Percentiles rank a stretch among this genome's conserved stretches.
These are phyloP conservation scores for Endotrypanum monterogeii DNA, from an alignment of 208 protist species.

Conservation along the genomic window DNA sequence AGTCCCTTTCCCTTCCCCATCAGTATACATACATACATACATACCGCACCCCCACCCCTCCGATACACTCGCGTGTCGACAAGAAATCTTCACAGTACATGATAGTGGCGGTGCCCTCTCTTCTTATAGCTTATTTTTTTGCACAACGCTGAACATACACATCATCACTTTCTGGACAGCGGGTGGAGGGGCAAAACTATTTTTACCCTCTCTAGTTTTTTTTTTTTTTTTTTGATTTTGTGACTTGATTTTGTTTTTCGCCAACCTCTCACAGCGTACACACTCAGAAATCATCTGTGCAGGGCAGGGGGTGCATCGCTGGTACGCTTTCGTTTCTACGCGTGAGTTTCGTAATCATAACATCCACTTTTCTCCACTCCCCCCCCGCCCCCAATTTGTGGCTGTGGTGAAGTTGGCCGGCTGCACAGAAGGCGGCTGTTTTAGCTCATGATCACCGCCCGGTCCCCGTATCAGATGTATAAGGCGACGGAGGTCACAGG, in stretches of 20 bases:
- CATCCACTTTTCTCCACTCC: neutral
- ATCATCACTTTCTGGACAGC: too few species aligned
- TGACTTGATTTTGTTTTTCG: neutral
- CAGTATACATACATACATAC: conserved; percentile 8
- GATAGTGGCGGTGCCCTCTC: neutral
- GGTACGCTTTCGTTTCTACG: neutral
- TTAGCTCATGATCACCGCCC: conserved; percentile 48
- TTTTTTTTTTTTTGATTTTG: neutral
- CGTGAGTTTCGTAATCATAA: neutral
- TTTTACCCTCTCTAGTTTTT: neutral
- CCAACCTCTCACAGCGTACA: neutral
- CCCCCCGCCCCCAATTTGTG: too few species aligned
- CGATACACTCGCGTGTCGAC: neutral
- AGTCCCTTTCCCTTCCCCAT: neutral
- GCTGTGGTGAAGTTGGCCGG: neutral
- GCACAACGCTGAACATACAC: neutral
- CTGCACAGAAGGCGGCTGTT: neutral
- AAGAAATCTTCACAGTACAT: neutral
- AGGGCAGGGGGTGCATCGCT: neutral
- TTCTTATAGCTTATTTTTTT: too few species aligned
- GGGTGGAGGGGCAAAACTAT: neutral
- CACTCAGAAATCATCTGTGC: neutral
- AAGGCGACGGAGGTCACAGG: conserved; percentile 34
- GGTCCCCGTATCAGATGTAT: conserved; percentile 84
- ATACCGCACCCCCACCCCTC: neutral